Conservation (phyloP, 2,329 filamentous ascomycete species). For the Aspergillus sp. region DNA sequence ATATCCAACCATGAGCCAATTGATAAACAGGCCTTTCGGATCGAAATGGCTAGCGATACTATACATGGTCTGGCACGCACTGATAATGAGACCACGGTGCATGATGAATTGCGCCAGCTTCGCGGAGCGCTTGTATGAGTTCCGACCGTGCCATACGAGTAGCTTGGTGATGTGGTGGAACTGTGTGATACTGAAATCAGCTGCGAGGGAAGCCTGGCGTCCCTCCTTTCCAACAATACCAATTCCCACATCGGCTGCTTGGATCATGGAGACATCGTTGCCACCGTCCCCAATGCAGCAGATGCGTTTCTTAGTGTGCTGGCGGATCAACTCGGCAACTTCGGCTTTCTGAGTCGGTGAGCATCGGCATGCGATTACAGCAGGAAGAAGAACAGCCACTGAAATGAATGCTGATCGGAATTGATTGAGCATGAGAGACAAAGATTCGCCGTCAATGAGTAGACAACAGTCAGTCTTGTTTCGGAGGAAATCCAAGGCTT, state of each 20-base stretch:
- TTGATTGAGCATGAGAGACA: slow-evolving; percentile 78
- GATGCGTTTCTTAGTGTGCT: slow-evolving; percentile 89
- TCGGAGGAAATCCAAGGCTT: slow-evolving; percentile 83
- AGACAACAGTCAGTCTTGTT: slow-evolving; percentile 84
- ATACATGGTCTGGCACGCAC: slow-evolving; percentile 95
- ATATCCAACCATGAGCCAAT: slow-evolving; percentile 96
- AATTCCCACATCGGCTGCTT: slow-evolving; percentile 95
- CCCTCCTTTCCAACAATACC: slow-evolving; percentile 98
- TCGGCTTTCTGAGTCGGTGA: slow-evolving; percentile 97
- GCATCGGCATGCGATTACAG: slow-evolving; percentile 94
- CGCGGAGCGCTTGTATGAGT: slow-evolving; percentile 92
- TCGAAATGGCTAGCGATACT: slow-evolving; percentile 91
- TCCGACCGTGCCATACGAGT: slow-evolving; percentile 97
- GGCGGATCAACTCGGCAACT: slow-evolving; percentile 83
- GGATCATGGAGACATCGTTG: slow-evolving; percentile 99
- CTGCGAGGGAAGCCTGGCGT: slow-evolving; percentile 87
- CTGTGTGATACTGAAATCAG: slow-evolving; percentile 94
- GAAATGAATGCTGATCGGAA: slow-evolving; percentile 85
- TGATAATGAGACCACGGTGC: slow-evolving; percentile 92
- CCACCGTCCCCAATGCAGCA: slow-evolving; percentile 98
- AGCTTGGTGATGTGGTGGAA: slow-evolving; percentile 95
- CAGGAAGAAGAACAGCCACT: slow-evolving; percentile 80
- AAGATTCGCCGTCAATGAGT: slow-evolving; percentile 90
- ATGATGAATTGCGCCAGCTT: slow-evolving; percentile 98
- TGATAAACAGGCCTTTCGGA: slow-evolving; percentile 90